phyloP scores from a whole-genome alignment of 306 rosid genomes.

The Quercus dentata region DNA sequence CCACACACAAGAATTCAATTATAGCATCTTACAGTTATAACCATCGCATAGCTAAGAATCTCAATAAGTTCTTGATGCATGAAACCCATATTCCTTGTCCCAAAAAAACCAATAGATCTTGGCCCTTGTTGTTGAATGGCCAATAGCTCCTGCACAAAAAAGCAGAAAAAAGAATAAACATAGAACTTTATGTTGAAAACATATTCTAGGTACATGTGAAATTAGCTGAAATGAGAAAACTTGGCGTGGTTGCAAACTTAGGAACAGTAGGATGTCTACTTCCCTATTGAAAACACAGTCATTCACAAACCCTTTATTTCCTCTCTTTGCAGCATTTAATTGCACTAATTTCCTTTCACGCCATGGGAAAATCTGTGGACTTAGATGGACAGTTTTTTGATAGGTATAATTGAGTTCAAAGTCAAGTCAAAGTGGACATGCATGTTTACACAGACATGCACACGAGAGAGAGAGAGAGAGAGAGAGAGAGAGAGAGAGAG shows the following conservation, averaged over 20 bases:
- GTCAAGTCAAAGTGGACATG: too few relatives aligned
- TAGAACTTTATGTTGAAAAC: neutral
- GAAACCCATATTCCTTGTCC: constrained; percentile 98
- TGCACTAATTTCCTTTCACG: too few relatives aligned
- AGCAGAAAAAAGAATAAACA: neutral
- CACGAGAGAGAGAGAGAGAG: too few relatives aligned
- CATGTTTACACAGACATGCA: too few relatives aligned
- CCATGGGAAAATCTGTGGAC: too few relatives aligned
- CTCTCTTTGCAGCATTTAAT: too few relatives aligned
- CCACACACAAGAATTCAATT: constrained; percentile 9
- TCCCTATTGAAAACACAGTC: neutral
- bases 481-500: too few relatives aligned
- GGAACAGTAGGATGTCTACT: neutral
- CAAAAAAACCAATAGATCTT: constrained; percentile 94
- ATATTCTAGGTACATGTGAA: neutral
- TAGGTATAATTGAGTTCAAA: too few relatives aligned
- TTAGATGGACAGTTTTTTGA: too few relatives aligned
- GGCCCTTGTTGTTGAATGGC: constrained; percentile 99
- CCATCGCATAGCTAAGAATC: constrained; percentile 99
- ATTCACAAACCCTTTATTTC: too few relatives aligned
- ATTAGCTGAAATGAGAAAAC: neutral
- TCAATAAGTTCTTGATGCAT: constrained; percentile 98
- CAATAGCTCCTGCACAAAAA: constrained; percentile 69
- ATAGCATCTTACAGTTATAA: constrained; percentile 84
- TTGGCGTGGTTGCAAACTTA: neutral